Evolutionary conservation across 148 eudicot genomes (phyloP), one percentile per base, ranked within the genome.

Genomic region (Rhododendron vialii): DNA sequence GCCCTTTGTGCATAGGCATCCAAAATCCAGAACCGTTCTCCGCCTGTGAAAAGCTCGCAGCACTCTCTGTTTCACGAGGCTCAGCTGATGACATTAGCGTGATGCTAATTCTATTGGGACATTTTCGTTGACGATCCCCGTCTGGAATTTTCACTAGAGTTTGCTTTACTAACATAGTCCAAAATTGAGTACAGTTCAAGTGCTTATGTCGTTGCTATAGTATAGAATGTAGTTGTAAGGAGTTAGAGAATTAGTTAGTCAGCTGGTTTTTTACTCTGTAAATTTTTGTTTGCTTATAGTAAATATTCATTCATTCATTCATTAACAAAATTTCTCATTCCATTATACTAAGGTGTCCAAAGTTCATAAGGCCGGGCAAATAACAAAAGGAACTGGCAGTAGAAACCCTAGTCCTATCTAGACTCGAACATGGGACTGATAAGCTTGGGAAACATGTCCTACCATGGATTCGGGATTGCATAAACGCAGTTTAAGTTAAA

Each of bases 51-150:
- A 90, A 88, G 85, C 91, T 94, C 3, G 92, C 84, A 15, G 91
- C 89, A 30, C 87, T 94, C n/a, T 91, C 97, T 3, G 84, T 84
- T 22, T 85, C 90, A 10, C 88, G 92, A 80, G 97, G 95, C 73
- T 92, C 95, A 2, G 53, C 83, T 5, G 97, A 94, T 45, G 97
- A 94, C 76, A 78, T 90, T 17, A 93, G 91, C 48, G 92, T 91
- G 17, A 86, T 94, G 92, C 81, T 94, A 35, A 78, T 94, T 88
- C 91, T 80, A 82, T 83, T 94, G 47, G 84, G 43, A 35, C 87
- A 17, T 33, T 92, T 91, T 85, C 6, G 1, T 71, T 69, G 38
- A 71, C 12, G 1, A 8, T 65, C 33, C 12, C 28, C 2, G 20
- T 12, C 76, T 7, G 0, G 18, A 71, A 11, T 12, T 71, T 71